Base-by-base conservation (phyloP, 1,139 yeast species). In the Protomyces arabidopsidicola region DNA sequence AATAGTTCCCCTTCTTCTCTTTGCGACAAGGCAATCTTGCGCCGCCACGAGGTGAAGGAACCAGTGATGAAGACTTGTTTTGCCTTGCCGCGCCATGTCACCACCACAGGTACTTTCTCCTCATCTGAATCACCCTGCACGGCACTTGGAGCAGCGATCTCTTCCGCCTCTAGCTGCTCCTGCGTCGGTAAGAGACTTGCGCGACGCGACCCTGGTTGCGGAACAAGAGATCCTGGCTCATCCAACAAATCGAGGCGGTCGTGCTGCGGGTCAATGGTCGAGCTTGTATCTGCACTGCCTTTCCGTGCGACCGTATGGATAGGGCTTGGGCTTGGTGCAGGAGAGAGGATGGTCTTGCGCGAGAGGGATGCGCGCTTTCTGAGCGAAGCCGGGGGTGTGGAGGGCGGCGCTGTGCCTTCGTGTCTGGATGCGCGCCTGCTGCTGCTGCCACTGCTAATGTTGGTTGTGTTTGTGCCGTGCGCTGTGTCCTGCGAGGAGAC, bases 1-100 rank as follows among this genome's bases (percentile, higher is more conserved):
- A 86, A 72, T 69, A 69, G 68, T 10, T 64, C 38, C 3, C 27
- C 57, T 9, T 53, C 53, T 20, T 51, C 56, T 16, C 38, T 14
- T 36, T 53, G 53, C 35, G 34, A 31, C 31, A 60, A 27, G 9
- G 39, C 36, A n/a, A 60, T 53, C 53, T 60, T 60, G 45, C 48
- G 53, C 10, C 58, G 58, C 63, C 63, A 60, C 12, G 31, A 35
- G 10, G 53, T 60, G 54, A 60, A 60, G 27, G 63, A 45, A 12
- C 63, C 63, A 3, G 54, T 60, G 39, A 60, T 48, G 39, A 18
- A 53, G 45, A 60, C 63, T 20, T 60, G 42, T 4, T 45, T 31
- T 3, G 53, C 63, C 27, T 36, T 34, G 14, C 58, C 63, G 2
- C 53, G 45, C 63, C 63, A 60, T 20, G 31, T 45, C 35, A 60